A percentile compares a stretch with the other conserved stretches of the same genome.
Evolutionary conservation across 495 filamentous ascomycete genomes (phyloP).

Genomic region (Aspergillus campestris): DNA sequence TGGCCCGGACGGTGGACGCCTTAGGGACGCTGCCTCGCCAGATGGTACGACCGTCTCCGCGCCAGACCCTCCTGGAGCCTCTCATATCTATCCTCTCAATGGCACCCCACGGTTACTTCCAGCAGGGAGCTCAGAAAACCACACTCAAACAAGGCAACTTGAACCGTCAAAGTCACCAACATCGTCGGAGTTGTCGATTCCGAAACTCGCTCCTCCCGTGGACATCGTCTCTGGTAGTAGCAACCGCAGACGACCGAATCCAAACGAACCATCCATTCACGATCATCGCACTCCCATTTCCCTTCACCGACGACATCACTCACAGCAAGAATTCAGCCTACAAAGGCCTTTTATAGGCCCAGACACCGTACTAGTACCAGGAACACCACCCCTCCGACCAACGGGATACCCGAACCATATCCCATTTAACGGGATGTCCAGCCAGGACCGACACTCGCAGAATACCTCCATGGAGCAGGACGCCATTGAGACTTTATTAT

Average conservation of each 20-base stretch:
- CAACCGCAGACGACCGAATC: slow-evolving; percentile 35
- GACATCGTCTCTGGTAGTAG: slow-evolving; percentile 38
- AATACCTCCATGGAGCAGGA: slow-evolving; percentile 73
- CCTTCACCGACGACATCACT: slow-evolving; percentile 31
- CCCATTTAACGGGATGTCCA: slow-evolving; percentile 19
- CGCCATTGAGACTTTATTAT: slow-evolving; percentile 77
- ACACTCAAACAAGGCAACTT: slow-evolving; percentile 11
- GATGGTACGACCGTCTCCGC: slow-evolving; percentile 16
- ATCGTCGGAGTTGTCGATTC: slow-evolving; percentile 16
- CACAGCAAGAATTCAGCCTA: slow-evolving; percentile 24
- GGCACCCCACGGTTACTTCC: slow-evolving; percentile 6
- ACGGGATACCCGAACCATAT: slow-evolving; percentile 14
- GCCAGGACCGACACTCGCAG: slow-evolving; percentile 48
- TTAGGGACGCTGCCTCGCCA: slow-evolving; percentile 8
- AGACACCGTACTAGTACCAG: slow-evolving; percentile 18
- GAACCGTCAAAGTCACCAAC: not conserved
- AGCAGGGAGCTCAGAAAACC: slow-evolving; percentile 4
- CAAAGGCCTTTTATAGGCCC: slow-evolving; percentile 12
- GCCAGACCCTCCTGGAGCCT: slow-evolving; percentile 6
- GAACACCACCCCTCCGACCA: slow-evolving; percentile 27
- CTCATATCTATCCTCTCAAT: not conserved
- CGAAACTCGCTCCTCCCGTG: slow-evolving; percentile 50
- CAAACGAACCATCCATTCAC: slow-evolving; percentile 19
- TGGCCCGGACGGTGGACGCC: slow-evolving; percentile 2
- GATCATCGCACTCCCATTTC: slow-evolving; percentile 14